Conservation (phyloP, 768 basidiomycete species). For the Termitomyces titanicus region DNA sequence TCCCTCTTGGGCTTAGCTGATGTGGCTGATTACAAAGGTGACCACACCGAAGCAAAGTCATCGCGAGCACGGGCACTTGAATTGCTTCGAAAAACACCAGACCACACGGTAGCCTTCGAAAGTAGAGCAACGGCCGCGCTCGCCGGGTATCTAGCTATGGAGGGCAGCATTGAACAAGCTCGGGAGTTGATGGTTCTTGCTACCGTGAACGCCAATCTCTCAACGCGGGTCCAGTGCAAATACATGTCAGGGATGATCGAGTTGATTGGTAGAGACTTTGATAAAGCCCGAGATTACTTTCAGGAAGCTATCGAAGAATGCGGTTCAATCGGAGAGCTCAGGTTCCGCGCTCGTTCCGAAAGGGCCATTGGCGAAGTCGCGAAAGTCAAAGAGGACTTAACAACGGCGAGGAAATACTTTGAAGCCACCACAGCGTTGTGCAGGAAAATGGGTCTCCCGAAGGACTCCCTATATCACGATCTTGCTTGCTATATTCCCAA, state of each 20-base stretch:
- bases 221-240: background rate
- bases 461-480: background rate
- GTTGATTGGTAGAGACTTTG: background rate
- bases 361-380: slow-evolving; percentile 9
- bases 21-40: background rate
- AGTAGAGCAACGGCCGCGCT: background rate
- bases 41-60: background rate
- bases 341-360: background rate
- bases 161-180: background rate
- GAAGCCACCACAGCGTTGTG: background rate
- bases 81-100: background rate
- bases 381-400: background rate
- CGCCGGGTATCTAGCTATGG: slow-evolving; percentile 1
- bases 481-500: background rate
- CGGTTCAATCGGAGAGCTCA: background rate
- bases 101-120: background rate
- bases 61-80: background rate
- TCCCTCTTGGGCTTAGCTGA: background rate
- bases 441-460: background rate
- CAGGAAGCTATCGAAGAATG: background rate
- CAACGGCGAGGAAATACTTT: background rate
- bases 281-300: background rate
- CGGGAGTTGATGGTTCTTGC: background rate
- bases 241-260: slow-evolving; percentile 5
- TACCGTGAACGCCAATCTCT: background rate